phyloP scores from a whole-genome alignment of 2,329 filamentous ascomycete genomes.

The Fusarium sp. region DNA sequence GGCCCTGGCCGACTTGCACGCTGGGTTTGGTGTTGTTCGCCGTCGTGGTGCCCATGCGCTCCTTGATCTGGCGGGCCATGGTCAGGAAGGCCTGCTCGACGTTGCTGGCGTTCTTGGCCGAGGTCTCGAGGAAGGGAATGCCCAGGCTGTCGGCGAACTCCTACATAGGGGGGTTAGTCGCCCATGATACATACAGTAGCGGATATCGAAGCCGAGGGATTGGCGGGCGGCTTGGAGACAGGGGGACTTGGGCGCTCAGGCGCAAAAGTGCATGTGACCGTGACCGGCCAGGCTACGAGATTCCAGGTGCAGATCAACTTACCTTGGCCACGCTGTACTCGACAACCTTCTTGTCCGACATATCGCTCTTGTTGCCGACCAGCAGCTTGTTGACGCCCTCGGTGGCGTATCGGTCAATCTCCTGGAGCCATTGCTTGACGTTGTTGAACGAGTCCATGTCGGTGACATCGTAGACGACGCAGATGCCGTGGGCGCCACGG shows the following conservation, averaged over 20 bases:
- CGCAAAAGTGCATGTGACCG: slow-evolving; percentile 40
- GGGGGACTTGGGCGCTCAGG: slow-evolving; percentile 12
- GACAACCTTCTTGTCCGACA: slow-evolving; percentile 99
- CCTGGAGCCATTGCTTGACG: slow-evolving; percentile 99
- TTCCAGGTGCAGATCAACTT: slow-evolving; percentile 47
- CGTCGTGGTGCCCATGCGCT: slow-evolving; percentile 97
- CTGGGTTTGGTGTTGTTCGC: slow-evolving; percentile 98
- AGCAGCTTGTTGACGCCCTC: slow-evolving; percentile 99
- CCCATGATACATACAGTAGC: not conserved
- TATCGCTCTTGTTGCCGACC: slow-evolving; percentile 99
- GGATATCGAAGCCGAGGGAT: slow-evolving; percentile 13
- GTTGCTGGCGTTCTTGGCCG: slow-evolving; percentile 99
- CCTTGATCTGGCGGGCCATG: slow-evolving; percentile 99
- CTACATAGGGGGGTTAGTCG: slow-evolving; percentile 60
- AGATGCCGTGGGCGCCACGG: slow-evolving; percentile 98
- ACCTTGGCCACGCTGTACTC: slow-evolving; percentile 99
- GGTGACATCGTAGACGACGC: slow-evolving; percentile 99
- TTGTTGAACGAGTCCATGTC: slow-evolving; percentile 99
- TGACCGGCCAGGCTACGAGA: slow-evolving; percentile 6
- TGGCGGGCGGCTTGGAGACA: slow-evolving; percentile 9
- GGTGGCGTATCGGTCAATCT: slow-evolving; percentile 98
- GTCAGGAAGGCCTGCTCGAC: slow-evolving; percentile 99
- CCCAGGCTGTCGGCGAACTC: slow-evolving; percentile 99
- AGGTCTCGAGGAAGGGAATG: slow-evolving; percentile 99
- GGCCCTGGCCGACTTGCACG: slow-evolving; percentile 94